Percentiles rank a stretch among this genome's conserved stretches.
These are phyloP conservation scores for Funneliformis mosseae DNA, from an alignment of 192 early-diverging fungal species.

Conservation along the genomic window DNA sequence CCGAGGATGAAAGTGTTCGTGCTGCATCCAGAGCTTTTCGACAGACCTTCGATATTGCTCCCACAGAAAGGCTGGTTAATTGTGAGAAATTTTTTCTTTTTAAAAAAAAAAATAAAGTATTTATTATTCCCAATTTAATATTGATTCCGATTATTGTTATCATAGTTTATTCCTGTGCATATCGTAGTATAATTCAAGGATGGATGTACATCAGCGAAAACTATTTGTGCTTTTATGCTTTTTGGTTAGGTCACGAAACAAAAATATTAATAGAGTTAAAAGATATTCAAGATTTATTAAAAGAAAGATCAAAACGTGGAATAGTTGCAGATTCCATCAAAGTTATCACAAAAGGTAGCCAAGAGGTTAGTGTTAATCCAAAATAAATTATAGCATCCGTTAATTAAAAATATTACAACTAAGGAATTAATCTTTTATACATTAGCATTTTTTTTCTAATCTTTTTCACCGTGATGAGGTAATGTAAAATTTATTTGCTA, in stretches of 20 bases:
- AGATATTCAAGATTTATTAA: conserved; percentile 84
- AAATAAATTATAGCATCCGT: neutral
- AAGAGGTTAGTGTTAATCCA: conserved; percentile 62
- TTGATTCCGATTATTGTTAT: neutral
- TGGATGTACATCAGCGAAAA: conserved; percentile 97
- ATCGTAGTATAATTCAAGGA: conserved; percentile 86
- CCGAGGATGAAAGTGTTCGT: conserved; percentile 84
- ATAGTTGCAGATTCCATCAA: conserved; percentile 87
- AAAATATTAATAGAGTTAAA: conserved; percentile 90
- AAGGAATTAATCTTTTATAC: conserved; percentile 17
- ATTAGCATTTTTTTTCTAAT: conserved; percentile 86
- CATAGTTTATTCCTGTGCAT: conserved; percentile 88
- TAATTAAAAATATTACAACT: neutral
- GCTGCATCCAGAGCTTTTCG: conserved; percentile 86
- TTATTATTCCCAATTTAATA: neutral
- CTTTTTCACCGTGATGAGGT: conserved; percentile 93
- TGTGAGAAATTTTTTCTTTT: conserved; percentile 55
- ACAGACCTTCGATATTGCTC: conserved; percentile 81
- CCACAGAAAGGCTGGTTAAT: conserved; percentile 86
- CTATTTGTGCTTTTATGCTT: conserved; percentile 94
- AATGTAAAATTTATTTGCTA: neutral
- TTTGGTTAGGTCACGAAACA: conserved; percentile 90
- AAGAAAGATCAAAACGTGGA: conserved; percentile 89
- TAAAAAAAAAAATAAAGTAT: neutral
- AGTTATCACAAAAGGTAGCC: conserved; percentile 78